A percentile compares a stretch with the other conserved stretches of the same genome.
phyloP scores from a whole-genome alignment of 192 early-diverging fungal species.

The Dissophora ornata region DNA sequence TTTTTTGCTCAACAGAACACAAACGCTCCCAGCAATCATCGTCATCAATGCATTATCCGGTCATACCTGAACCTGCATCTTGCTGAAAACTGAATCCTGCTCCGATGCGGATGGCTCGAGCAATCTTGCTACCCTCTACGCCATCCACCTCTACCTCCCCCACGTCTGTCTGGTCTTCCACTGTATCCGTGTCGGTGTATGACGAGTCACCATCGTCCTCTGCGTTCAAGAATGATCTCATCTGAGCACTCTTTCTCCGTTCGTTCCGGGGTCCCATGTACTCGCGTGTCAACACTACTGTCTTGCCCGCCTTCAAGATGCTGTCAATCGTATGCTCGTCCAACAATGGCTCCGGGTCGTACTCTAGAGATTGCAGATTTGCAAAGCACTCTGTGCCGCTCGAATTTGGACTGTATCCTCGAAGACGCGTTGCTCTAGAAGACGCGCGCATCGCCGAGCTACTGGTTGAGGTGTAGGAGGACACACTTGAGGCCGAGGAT shows the following conservation, averaged over 20 bases:
- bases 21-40: background rate
- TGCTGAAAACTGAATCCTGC: conserved; percentile 19
- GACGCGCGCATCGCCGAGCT: conserved; percentile 28
- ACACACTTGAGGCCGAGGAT: conserved; percentile 30
- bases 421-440: conserved; percentile 4
- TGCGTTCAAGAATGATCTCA: conserved; percentile 17
- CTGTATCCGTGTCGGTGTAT: conserved; percentile 34
- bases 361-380: conserved; percentile 61
- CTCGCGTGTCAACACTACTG: conserved; percentile 63
- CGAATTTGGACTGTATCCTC: conserved; percentile 23
- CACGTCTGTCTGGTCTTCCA: conserved; percentile 9
- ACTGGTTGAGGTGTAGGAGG: conserved; percentile 27
- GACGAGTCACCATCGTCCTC: conserved; percentile 29
- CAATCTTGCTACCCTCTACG: conserved; percentile 6
- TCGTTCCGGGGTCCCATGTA: conserved; percentile 43
- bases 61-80: conserved; percentile 32
- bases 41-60: conserved; percentile 4
- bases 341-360: conserved; percentile 60
- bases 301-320: conserved; percentile 57
- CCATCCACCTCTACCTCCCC: conserved; percentile 11
- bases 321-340: conserved; percentile 56
- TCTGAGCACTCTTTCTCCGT: conserved; percentile 11
- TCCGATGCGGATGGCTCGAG: background rate
- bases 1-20: background rate
- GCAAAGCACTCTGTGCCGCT: conserved; percentile 59